Base-by-base conservation (phyloP, 2,329 filamentous ascomycete genomes). In the Sordariomycetes sp. region DNA sequence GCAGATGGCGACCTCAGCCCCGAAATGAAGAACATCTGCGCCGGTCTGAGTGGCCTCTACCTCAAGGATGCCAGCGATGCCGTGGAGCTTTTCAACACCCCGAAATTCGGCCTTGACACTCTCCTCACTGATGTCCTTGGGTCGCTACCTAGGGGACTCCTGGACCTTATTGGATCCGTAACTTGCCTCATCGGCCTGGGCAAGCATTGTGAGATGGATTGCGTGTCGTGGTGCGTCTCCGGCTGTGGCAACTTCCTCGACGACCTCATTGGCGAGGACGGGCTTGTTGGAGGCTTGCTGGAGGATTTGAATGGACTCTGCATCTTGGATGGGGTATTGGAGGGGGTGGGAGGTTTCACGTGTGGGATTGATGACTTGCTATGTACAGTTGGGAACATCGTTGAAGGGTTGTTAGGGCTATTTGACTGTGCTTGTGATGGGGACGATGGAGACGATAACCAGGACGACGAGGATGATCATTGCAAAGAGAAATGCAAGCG, bases 191-290 rank as follows among this genome's bases (percentile, higher is more conserved):
- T 58, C 23, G 55, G 55, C 21, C 35, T 55, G 24, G 46, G 47
- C 24, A 42, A 44, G 28, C n/a, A n/a, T n/a, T 59, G 56, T 48
- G 44, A 50, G 40, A 51, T 49, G 36, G 57, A 60, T 50, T 60
- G 57, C 42, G 55, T 60, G 33, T 55, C 54, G 18, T 57, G 54
- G 46, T 55, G 50, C 46, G 43, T 50, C 45, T 48, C 54, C 46
- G 57, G 57, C 42, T 60, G 57, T 48, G 46, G 48, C 42, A 60
- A 60, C 54, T n/a, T n/a, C n/a, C 51, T 52, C 49, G 45, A 59
- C 26, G 54, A 59, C 23, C 26, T 23, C 4, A 38, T 36, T 8
- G 42, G 43, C n/a, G 23, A 28, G 23, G n/a, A n/a, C n/a, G n/a
- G n/a, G n/a, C n/a, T n/a, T n/a, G 30, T 37, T 14, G 35, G 35